Percentiles rank a stretch among this genome's conserved stretches.
phyloP scores from a whole-genome alignment of 129 eudicot species.

The Glebionis coronaria region DNA sequence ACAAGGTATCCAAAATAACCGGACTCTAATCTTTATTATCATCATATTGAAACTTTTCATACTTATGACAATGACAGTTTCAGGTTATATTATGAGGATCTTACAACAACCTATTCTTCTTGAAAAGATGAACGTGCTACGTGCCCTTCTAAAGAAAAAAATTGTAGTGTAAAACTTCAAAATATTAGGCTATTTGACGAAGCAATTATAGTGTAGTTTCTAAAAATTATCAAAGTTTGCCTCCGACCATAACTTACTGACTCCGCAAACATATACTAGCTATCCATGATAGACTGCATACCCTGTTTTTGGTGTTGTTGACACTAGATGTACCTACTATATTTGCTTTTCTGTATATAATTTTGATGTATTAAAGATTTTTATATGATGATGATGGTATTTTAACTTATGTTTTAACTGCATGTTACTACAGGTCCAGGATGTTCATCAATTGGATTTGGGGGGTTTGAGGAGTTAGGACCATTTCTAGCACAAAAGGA shows the following conservation, averaged over 20 bases:
- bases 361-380: background rate
- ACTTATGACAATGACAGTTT: background rate
- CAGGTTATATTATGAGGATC: too few species aligned
- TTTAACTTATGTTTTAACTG: background rate
- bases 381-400: background rate
- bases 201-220: too few species aligned
- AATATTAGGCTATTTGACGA: too few species aligned
- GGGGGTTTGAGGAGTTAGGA: constrained; percentile 79
- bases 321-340: background rate
- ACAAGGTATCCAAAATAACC: too few species aligned
- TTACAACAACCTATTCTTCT: background rate
- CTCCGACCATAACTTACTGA: too few species aligned
- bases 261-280: too few species aligned
- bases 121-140: background rate
- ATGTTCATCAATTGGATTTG: constrained; percentile 86
- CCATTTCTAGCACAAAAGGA: constrained; percentile 70
- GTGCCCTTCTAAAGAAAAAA: too few species aligned
- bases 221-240: too few species aligned
- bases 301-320: background rate
- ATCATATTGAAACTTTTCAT: background rate
- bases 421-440: constrained; percentile 77
- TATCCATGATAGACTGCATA: background rate
- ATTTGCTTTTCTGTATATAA: background rate
- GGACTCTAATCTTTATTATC: background rate
- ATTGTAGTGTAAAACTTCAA: too few species aligned